Evolutionary conservation across 1,284 basidiomycete species (phyloP).

Genomic region (Thelephora terrestris): DNA sequence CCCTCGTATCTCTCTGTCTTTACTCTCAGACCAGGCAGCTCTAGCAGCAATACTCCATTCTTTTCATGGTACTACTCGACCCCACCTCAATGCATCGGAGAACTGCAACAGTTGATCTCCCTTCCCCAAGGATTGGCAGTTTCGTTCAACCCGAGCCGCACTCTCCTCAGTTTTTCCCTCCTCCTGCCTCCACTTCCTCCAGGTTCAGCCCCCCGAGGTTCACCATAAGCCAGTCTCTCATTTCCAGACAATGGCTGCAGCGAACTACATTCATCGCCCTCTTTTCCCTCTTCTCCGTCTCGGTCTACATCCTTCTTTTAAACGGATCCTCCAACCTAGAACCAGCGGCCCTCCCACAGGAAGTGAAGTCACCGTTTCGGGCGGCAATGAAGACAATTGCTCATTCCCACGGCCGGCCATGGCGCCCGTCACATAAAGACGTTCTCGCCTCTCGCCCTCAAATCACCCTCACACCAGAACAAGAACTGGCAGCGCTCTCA

Average conservation of each 20-base stretch:
- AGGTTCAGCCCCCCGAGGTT: constrained; percentile 16
- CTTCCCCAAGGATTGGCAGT: no score
- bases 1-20: no score
- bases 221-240: constrained; percentile 12
- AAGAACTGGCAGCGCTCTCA: constrained; percentile 74
- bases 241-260: constrained; percentile 24
- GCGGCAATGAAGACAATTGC: constrained; percentile 7
- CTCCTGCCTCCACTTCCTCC: constrained; percentile 21
- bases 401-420: not conserved
- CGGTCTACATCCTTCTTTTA: constrained; percentile 43
- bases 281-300: constrained; percentile 36
- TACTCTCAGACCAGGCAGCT: no score
- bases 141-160: no score
- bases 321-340: constrained; percentile 33
- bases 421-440: not conserved
- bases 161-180: constrained; percentile 4
- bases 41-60: not conserved
- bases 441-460: constrained; percentile 22
- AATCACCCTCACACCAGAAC: constrained; percentile 36
- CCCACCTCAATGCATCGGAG: not conserved
- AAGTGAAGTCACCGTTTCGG: constrained; percentile 19
- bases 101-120: not conserved
- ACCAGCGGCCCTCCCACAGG: constrained; percentile 26
- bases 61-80: not conserved
- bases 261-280: constrained; percentile 44